These are phyloP conservation scores for Barbarea vulgaris DNA, from an alignment of 345 rosid genomes.

Conservation along the genomic window DNA sequence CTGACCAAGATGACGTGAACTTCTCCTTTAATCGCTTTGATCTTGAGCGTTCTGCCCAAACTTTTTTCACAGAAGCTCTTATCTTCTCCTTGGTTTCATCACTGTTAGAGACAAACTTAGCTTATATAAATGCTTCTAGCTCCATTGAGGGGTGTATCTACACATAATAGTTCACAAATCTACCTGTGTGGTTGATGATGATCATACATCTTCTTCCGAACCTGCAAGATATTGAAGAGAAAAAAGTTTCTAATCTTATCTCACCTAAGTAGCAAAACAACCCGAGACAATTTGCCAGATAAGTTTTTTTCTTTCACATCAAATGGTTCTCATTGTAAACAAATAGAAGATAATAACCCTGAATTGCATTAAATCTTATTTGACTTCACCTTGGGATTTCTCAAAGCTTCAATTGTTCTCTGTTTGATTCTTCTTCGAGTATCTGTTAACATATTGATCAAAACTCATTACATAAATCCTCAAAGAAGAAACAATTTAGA, in stretches of 20 bases:
- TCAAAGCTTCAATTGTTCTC: constrained; percentile 87
- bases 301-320: neutral
- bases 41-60: constrained; percentile 69
- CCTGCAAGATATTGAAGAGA: constrained; percentile 47
- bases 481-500: neutral
- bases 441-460: constrained; percentile 47
- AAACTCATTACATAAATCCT: constrained; percentile 21
- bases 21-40: constrained; percentile 50
- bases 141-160: neutral
- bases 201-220: constrained; percentile 71
- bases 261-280: neutral
- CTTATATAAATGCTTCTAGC: neutral
- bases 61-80: constrained; percentile 51
- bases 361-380: constrained; percentile 56
- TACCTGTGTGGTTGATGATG: constrained; percentile 74
- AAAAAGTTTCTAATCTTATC: neutral
- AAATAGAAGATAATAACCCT: neutral
- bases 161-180: neutral
- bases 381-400: constrained; percentile 93
- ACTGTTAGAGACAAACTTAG: constrained; percentile 49
- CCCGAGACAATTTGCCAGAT: neutral
- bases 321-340: neutral
- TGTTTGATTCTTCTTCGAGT: constrained; percentile 72
- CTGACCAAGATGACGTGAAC: constrained; percentile 54
- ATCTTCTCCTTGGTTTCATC: constrained; percentile 71